A percentile compares a stretch with the other conserved stretches of the same genome.
These are phyloP conservation scores for Hymenochaete sp. DNA, from an alignment of 1,284 basidiomycete genomes.

Conservation along the genomic window DNA sequence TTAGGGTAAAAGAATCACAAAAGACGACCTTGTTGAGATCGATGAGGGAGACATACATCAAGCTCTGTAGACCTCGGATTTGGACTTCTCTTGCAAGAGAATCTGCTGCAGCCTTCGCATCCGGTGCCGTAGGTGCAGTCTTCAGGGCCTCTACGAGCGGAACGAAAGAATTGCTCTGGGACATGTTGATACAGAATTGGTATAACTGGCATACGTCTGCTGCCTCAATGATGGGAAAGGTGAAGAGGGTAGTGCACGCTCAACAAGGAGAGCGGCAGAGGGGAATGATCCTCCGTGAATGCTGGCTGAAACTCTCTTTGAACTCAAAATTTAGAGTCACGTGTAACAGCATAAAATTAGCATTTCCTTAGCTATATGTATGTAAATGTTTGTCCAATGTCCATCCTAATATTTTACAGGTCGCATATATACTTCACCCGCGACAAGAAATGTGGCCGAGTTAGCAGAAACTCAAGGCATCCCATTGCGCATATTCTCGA, in stretches of 20 bases:
- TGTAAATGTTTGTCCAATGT: background rate
- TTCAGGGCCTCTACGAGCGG: conserved; percentile 54
- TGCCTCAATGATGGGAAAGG: background rate
- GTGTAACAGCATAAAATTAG: background rate
- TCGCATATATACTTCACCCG: too few species aligned
- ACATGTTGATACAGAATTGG: conserved; percentile 39
- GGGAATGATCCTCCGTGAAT: background rate
- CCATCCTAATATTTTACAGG: too few species aligned
- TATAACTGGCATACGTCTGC: background rate
- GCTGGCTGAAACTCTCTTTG: background rate
- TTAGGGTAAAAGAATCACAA: conserved; percentile 19
- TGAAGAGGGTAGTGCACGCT: conserved; percentile 33
- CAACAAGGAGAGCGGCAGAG: background rate
- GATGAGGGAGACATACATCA: conserved; percentile 41
- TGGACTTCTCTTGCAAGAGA: conserved; percentile 62
- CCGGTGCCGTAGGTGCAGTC: conserved; percentile 65
- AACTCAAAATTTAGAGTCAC: background rate
- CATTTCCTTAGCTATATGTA: background rate
- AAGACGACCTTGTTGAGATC: conserved; percentile 11
- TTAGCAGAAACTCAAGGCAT: conserved; percentile 36
- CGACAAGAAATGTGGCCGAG: too few species aligned
- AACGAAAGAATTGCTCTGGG: conserved; percentile 37
- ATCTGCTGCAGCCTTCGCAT: conserved; percentile 75
- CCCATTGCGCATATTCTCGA: conserved; percentile 68
- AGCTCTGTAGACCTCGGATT: conserved; percentile 51